A percentile compares a stretch with the other conserved stretches of the same genome.
Evolutionary conservation across 2,329 filamentous ascomycete species (phyloP).

Genomic region (Hypocreales sp.): DNA sequence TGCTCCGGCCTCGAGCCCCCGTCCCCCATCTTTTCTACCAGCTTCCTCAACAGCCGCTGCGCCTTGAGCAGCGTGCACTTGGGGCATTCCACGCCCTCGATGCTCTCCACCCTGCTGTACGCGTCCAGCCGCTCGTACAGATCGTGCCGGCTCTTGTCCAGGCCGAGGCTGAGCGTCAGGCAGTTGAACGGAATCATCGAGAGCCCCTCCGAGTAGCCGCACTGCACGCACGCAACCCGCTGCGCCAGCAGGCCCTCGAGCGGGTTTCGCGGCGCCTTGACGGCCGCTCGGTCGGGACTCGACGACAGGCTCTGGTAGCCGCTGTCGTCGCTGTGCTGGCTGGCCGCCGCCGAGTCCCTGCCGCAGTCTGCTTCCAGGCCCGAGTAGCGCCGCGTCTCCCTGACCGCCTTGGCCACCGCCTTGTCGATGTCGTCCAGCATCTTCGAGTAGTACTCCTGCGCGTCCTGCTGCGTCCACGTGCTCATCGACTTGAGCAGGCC

Average conservation of each 20-base stretch:
- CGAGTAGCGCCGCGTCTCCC: constrained; percentile 10
- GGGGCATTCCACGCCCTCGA: constrained; percentile 79
- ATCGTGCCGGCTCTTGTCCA: constrained; percentile 44
- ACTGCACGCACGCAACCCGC: constrained; percentile 71
- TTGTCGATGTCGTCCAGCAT: constrained; percentile 74
- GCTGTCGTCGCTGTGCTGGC: constrained; percentile 39
- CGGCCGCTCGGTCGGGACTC: constrained; percentile 20
- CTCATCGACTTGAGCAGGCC: constrained; percentile 77
- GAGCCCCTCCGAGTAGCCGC: constrained; percentile 75
- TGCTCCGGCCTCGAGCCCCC: constrained; percentile 26
- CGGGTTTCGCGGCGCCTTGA: constrained; percentile 47
- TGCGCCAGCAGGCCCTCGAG: constrained; percentile 80
- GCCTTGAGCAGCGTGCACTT: constrained; percentile 69
- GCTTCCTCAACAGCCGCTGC: constrained; percentile 28
- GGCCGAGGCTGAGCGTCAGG: constrained; percentile 68
- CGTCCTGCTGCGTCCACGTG: constrained; percentile 92
- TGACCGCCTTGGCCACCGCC: constrained; percentile 42
- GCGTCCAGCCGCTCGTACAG: constrained; percentile 68
- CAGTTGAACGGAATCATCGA: constrained; percentile 91
- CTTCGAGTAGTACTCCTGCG: constrained; percentile 92
- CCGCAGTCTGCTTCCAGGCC: constrained; percentile 23
- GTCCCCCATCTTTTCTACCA: constrained; percentile 25
- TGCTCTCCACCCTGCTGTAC: constrained; percentile 71
- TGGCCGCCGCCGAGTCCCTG: constrained; percentile 26
- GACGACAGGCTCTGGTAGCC: constrained; percentile 34